Conservation (phyloP, 495 filamentous ascomycete genomes). For the Daldinia vernicosa region DNA sequence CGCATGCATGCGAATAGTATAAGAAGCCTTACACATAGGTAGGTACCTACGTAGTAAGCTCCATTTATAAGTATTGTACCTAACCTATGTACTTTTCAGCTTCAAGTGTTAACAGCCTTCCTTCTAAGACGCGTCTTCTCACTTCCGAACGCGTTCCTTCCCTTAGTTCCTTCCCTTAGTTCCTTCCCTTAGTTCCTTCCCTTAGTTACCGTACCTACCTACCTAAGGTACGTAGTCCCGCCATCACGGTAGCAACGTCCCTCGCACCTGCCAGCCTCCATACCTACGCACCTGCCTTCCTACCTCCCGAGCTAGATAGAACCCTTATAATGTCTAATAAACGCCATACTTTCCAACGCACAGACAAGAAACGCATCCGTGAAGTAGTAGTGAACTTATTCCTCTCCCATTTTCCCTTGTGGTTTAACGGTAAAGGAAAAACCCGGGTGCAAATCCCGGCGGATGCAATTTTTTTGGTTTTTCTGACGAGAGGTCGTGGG, state of each 20-base stretch:
- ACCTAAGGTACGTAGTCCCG: neutral
- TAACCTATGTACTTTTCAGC: no score
- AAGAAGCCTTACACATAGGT: no score
- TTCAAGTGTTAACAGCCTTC: no score
- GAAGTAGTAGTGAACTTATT: conserved; percentile 46
- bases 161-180: neutral
- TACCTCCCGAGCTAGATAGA: neutral
- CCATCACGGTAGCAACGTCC: neutral
- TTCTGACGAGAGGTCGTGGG: neutral
- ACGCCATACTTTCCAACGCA: neutral
- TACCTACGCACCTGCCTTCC: neutral
- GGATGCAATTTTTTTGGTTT: conserved; percentile 35
- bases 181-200: neutral
- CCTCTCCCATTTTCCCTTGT: conserved; percentile 29
- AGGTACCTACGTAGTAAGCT: no score
- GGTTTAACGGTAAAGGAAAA: conserved; percentile 31
- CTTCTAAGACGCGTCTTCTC: neutral
- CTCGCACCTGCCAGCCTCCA: neutral
- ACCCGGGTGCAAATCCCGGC: conserved; percentile 49
- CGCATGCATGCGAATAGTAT: no score
- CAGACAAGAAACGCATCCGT: conserved; percentile 18
- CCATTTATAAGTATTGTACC: no score
- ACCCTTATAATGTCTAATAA: conserved; percentile 7
- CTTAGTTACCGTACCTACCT: no score
- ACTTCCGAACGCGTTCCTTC: neutral